Evolutionary conservation across 768 basidiomycete genomes (phyloP).

Genomic region (Podaxis sp.): DNA sequence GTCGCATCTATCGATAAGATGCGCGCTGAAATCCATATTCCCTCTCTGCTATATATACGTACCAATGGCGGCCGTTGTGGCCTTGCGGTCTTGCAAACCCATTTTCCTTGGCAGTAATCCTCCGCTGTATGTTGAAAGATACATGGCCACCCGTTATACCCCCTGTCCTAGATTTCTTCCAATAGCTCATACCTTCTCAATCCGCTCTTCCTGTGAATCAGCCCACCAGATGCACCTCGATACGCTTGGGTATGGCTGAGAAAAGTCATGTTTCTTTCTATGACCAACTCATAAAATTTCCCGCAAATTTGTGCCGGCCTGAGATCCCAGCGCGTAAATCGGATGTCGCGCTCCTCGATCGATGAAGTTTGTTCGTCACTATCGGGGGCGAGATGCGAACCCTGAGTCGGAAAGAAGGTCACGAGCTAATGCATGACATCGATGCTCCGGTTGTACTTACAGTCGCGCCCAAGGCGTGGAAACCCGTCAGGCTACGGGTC

Average conservation of each 20-base stretch:
- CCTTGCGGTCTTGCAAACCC: background rate
- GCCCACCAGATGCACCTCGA: no score
- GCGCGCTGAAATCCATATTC: background rate
- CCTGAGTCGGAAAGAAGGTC: background rate
- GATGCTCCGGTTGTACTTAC: background rate
- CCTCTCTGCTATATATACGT: background rate
- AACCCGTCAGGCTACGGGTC: background rate
- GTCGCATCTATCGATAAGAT: background rate
- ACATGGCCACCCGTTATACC: background rate
- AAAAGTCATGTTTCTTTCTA: background rate
- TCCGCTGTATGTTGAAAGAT: background rate
- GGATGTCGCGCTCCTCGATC: background rate
- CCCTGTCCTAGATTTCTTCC: background rate
- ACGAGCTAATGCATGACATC: background rate
- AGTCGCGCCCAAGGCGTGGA: background rate
- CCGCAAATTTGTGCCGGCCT: background rate
- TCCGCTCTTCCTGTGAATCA: no score
- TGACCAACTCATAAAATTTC: background rate
- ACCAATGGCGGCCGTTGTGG: background rate
- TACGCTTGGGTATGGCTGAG: background rate
- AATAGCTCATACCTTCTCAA: no score
- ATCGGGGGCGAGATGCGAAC: background rate
- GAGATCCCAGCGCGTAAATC: background rate
- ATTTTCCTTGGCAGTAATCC: background rate
- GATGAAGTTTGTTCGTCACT: background rate